Evolutionary conservation across 495 filamentous ascomycete genomes (phyloP).

Genomic region (Lasiosphaeria ovina): DNA sequence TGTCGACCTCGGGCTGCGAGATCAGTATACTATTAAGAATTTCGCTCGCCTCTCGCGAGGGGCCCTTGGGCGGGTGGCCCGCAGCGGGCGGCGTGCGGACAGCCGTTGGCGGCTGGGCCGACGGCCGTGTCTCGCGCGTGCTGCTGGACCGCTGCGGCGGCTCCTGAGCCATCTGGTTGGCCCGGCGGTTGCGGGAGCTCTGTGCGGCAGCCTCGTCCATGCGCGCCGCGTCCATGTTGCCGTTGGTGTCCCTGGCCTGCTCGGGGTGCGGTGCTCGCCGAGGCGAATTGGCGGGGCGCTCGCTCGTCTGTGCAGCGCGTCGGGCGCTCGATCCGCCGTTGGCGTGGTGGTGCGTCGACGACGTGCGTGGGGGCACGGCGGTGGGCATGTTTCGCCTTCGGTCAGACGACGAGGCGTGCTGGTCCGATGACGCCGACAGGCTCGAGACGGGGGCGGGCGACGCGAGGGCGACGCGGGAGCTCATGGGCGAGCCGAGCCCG

Average conservation of each 20-base stretch:
- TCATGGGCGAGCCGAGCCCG: slow-evolving; percentile 47
- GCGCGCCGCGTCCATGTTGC: slow-evolving; percentile 32
- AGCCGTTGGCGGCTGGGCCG: slow-evolving; percentile 40
- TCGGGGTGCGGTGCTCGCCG: slow-evolving; percentile 35
- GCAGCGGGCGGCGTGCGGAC: slow-evolving; percentile 39
- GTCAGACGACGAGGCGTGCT: slow-evolving; percentile 37
- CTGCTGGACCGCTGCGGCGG: slow-evolving; percentile 45
- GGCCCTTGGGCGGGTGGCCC: slow-evolving; percentile 40
- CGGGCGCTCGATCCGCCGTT: slow-evolving; percentile 41
- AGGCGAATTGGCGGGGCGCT: slow-evolving; percentile 41
- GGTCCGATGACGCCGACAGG: slow-evolving; percentile 40
- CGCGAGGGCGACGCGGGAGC: slow-evolving; percentile 45
- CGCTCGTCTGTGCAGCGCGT: slow-evolving; percentile 41
- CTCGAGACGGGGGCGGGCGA: slow-evolving; percentile 43
- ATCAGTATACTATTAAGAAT: slow-evolving; percentile 77
- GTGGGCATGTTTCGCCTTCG: slow-evolving; percentile 43
- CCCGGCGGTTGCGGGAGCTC: slow-evolving; percentile 50
- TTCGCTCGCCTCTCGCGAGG: slow-evolving; percentile 62
- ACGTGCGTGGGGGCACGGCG: slow-evolving; percentile 63
- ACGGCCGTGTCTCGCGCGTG: slow-evolving; percentile 49
- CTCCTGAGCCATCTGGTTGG: slow-evolving; percentile 42
- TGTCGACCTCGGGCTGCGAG: slow-evolving; percentile 75
- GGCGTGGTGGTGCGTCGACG: slow-evolving; percentile 52
- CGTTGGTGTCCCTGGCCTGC: slow-evolving; percentile 34
- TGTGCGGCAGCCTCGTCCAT: slow-evolving; percentile 41